A percentile compares a stretch with the other conserved stretches of the same genome.
Conservation (phyloP, 2,329 filamentous ascomycete genomes). For the Ophiostoma himal-ulmi region DNA sequence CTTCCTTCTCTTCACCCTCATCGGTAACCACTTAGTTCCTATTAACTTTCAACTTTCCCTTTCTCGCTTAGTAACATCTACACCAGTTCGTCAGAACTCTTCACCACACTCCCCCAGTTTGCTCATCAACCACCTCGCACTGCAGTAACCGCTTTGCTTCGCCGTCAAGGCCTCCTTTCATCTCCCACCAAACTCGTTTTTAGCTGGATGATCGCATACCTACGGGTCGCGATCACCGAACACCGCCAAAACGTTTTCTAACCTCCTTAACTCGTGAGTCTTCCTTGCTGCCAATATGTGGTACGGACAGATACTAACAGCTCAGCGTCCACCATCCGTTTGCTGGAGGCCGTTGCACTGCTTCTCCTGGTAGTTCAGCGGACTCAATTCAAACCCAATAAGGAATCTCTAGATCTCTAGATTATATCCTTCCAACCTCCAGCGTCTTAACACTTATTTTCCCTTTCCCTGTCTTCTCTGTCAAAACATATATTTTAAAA, state of each 20-base stretch:
- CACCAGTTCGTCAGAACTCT: not conserved
- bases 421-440: slow-evolving; percentile 9
- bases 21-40: slow-evolving; percentile 4
- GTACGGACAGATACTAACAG: slow-evolving; percentile 9
- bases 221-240: slow-evolving; percentile 51
- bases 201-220: slow-evolving; percentile 26
- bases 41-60: not conserved
- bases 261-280: slow-evolving; percentile 90
- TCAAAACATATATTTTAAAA: slow-evolving; percentile 13
- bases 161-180: slow-evolving; percentile 7
- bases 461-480: not conserved
- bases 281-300: not conserved
- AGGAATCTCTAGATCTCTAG: slow-evolving; percentile 31
- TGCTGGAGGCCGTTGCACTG: slow-evolving; percentile 92
- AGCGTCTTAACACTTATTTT: slow-evolving; percentile 8
- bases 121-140: not conserved
- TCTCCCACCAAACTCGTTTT: slow-evolving; percentile 12
- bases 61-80: not conserved
- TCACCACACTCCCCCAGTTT: not conserved
- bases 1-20: slow-evolving; percentile 9
- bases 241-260: slow-evolving; percentile 94
- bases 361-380: slow-evolving; percentile 77
- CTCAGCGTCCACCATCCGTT: slow-evolving; percentile 86
- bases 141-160: slow-evolving; percentile 6
- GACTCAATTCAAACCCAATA: slow-evolving; percentile 57